A percentile compares a stretch with the other conserved stretches of the same genome.
Conservation (phyloP, 768 basidiomycete species). For the Termitomyces sp. region DNA sequence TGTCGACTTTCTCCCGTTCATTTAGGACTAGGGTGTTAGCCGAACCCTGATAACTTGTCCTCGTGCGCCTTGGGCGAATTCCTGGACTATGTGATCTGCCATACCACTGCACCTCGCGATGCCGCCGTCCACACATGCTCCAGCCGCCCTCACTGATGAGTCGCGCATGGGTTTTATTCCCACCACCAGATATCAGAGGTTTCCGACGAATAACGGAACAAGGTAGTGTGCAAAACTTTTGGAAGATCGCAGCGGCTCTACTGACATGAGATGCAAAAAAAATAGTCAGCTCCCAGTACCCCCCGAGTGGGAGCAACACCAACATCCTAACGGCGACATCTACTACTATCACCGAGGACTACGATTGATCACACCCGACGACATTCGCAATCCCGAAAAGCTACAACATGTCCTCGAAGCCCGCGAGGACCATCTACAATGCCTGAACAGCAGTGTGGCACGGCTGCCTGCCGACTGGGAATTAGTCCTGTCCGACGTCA, state of each 20-base stretch:
- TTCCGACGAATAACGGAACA: slow-evolving; percentile 6
- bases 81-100: slow-evolving; percentile 8
- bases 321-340: slow-evolving; percentile 40
- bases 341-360: slow-evolving; percentile 34
- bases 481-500: slow-evolving; percentile 33
- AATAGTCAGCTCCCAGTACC: slow-evolving; percentile 8
- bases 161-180: slow-evolving; percentile 14
- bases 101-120: slow-evolving; percentile 7
- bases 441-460: slow-evolving; percentile 22
- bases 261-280: slow-evolving; percentile 1
- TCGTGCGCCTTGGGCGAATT: slow-evolving; percentile 4
- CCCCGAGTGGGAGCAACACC: slow-evolving; percentile 26
- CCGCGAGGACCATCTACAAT: slow-evolving; percentile 29
- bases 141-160: slow-evolving; percentile 2
- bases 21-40: slow-evolving; percentile 17
- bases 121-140: background rate
- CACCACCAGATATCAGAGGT: slow-evolving; percentile 15
- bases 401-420: slow-evolving; percentile 28
- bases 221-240: slow-evolving; percentile 5
- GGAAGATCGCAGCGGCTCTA: background rate
- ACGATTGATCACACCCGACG: slow-evolving; percentile 33
- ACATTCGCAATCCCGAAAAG: slow-evolving; percentile 28
- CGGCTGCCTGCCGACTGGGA: slow-evolving; percentile 33
- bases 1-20: slow-evolving; percentile 16
- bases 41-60: slow-evolving; percentile 15